Base-by-base conservation (phyloP, 352 stramenopile species). In the Pythium graminicola region DNA sequence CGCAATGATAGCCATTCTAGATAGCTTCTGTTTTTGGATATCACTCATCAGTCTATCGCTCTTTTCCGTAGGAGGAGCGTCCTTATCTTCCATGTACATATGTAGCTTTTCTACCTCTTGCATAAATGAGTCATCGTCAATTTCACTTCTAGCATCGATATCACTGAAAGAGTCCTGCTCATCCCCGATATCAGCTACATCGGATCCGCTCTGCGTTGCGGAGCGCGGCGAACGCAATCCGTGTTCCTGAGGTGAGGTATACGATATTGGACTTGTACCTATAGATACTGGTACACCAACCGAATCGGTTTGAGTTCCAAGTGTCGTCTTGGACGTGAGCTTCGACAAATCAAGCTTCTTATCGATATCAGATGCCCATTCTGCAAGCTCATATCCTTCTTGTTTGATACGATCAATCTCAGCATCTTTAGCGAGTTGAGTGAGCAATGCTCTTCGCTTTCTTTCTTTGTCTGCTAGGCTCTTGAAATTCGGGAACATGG, bases 401-500 rank as follows among this genome's bases (percentile, higher is more conserved):
- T 48, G 4, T 17, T 50, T 50, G 13, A 50, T 38, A 20, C 38
- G 43, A 38, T 50, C 43, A 50, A 50, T 38, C 26, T 50, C 43
- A 50, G 7, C 13, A 23, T 50, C 43, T 17, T n/a, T 58, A 20
- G 26, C 24, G 26, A 44, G 8, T 44, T 42, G 39, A 29, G 4
- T 13, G 17, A 48, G 50, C 6, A 58, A 31, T 23, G 41, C 39
- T 42, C 20, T 17, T 36, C 39, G 41, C 50, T 58, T 48, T 20
- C 39, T 19, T 36, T 50, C 50, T 22, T 50, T 50, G 22, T 50
- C 50, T 6, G 50, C 50, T 22, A 50, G 38, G 17, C 31, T 58
- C 35, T 50, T 58, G 40, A 58, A 58, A 50, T 43, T 58, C 29
- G 50, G 50, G 23, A 50, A 58, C 50, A 58, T 58, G 35, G 41